Evolutionary conservation across 2,329 filamentous ascomycete genomes (phyloP), one percentile per base, ranked within the genome.

Genomic region (Talaromyces sp.): DNA sequence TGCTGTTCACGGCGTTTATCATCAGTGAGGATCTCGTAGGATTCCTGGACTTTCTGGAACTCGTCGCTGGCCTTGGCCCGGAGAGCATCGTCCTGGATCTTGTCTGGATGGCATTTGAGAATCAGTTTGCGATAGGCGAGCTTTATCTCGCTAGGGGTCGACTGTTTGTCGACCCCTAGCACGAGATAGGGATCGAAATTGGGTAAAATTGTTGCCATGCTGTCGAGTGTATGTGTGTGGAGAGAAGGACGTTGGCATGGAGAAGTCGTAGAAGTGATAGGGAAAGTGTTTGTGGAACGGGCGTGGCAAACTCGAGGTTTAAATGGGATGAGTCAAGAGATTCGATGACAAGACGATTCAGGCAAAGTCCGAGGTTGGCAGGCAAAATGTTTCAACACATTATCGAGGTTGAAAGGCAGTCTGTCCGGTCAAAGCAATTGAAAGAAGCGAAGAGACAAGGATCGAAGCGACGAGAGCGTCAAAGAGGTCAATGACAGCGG

Each of bases 1-100:
- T 97, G 96, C 67, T 87, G 86, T 62, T 80, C 77, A 63, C 91
- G 83, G 72, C 88, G 86, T 7, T 79, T 81, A 30, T 93, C 89
- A 72, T 97, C 88, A 70, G 86, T 90, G 63, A 99, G 85, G 32
- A 95, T 82, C 76, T 98, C 95, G 77, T 96, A 99, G 57, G 95
- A 93, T 69, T 93, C 86, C 75, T 97, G 93, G 36, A 98, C 91
- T 73, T 87, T 88, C 76, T 97, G 92, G 71, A 98, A 99, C 76
- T 96, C 88, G 68, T 92, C 88, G 68, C 90, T 87, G 75, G 93
- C 96, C 68, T 86, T 80, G 62, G 86, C 85, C 77, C 95, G 96
- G 69, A 90, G 80, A 17, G 85, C 81, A 58, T 88, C 86, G 70
- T 96, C 86, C 67, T 92, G 88, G 65, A 96, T 86, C 78, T 96